phyloP scores from a whole-genome alignment of 139 green algal genomes.

The Medakamo hakoo region DNA sequence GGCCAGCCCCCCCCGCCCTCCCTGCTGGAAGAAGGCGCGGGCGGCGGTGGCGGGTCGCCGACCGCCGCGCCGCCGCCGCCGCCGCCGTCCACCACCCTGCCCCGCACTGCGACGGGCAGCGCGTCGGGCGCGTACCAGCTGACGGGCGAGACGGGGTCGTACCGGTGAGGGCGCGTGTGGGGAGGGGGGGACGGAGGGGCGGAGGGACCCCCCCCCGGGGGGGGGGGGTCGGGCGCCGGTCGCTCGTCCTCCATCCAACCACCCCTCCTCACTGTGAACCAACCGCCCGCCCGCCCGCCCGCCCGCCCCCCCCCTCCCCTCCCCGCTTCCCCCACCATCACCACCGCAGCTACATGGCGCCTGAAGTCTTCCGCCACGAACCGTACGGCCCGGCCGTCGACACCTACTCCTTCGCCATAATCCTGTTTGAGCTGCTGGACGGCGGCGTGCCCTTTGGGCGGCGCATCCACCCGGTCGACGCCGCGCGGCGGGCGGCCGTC shows the following conservation, averaged over 20 bases:
- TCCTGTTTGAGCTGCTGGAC: conserved; percentile 13
- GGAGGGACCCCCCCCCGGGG: no score
- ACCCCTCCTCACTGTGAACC: no score
- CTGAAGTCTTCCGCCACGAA: conserved; percentile 24
- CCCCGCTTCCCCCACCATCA: no score
- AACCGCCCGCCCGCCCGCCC: no score
- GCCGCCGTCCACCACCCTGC: neutral
- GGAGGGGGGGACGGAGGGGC: no score
- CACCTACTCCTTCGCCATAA: conserved; percentile 15
- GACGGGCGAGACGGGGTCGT: conserved; percentile 56
- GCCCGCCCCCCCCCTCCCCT: no score
- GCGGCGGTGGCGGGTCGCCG: neutral
- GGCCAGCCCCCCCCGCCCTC: neutral
- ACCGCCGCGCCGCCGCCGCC: no score
- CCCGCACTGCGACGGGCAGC: no score
- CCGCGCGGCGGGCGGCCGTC: neutral
- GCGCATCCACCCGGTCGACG: conserved; percentile 1
- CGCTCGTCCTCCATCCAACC: no score
- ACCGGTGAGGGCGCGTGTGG: no score
- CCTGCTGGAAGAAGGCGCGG: no score
- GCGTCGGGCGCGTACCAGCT: conserved; percentile 34
- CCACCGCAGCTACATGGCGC: conserved; percentile 16
- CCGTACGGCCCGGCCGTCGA: conserved; percentile 26
- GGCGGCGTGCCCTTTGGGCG: conserved; percentile 4
- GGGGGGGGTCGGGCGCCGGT: no score